phyloP scores from a whole-genome alignment of 441 rosid genomes.

The Omphalea diandra region DNA sequence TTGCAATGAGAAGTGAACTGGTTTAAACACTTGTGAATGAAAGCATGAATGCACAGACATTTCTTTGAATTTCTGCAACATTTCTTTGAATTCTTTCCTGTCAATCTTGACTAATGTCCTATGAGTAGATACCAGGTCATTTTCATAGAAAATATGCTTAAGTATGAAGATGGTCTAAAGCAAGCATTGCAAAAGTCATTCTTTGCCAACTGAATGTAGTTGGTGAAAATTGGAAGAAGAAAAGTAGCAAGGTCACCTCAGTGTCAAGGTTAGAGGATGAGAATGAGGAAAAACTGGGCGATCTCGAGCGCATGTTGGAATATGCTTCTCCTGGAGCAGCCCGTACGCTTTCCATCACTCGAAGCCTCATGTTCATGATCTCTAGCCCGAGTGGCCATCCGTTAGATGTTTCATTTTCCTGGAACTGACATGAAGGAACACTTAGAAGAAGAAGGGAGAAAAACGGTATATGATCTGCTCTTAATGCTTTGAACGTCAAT shows the following conservation, averaged over 20 bases:
- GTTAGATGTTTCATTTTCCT: constrained; percentile 37
- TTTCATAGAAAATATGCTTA: not conserved
- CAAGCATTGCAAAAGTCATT: not conserved
- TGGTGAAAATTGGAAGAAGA: not conserved
- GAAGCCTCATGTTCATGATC: constrained; percentile 42
- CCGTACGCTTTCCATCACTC: constrained; percentile 24
- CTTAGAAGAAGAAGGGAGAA: too few species aligned
- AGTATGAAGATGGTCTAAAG: not conserved
- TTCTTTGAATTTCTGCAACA: too few species aligned
- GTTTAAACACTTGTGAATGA: too few species aligned
- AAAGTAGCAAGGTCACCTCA: constrained; percentile 32
- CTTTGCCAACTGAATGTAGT: too few species aligned
- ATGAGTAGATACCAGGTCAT: not conserved
- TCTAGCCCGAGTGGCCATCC: constrained; percentile 67
- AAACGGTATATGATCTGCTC: too few species aligned
- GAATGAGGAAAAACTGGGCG: constrained; percentile 40
- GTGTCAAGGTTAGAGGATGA: constrained; percentile 59
- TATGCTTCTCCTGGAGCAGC: constrained; percentile 29
- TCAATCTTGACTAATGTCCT: not conserved
- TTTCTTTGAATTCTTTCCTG: not conserved
- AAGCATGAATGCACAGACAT: too few species aligned
- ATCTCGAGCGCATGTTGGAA: constrained; percentile 20
- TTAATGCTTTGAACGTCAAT: not conserved
- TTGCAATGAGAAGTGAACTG: too few species aligned
- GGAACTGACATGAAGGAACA: constrained; percentile 8